These are phyloP conservation scores for Lotmaria passim DNA, from an alignment of 208 protist genomes.

Conservation along the genomic window DNA sequence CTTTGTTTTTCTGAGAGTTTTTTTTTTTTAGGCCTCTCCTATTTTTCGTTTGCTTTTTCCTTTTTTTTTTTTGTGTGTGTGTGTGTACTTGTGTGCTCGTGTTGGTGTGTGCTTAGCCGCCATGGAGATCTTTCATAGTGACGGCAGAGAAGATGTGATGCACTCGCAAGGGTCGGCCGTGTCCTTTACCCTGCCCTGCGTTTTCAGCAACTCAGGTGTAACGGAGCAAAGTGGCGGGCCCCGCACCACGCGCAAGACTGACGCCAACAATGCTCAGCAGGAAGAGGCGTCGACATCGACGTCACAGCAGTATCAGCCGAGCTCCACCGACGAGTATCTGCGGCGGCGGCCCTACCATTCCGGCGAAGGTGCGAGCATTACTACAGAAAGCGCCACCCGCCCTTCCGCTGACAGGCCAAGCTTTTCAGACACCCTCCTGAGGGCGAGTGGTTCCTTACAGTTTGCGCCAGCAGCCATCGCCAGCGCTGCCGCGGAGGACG, in stretches of 20 bases:
- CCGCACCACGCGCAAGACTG: not conserved
- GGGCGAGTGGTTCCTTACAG: too few species aligned
- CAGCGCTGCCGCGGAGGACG: too few species aligned
- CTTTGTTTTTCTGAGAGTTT: not conserved
- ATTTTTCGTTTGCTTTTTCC: not conserved
- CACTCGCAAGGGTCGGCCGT: not conserved
- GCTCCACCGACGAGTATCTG: not conserved
- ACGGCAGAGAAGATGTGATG: not conserved
- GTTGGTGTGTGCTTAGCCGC: not conserved
- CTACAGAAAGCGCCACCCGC: constrained; percentile 4
- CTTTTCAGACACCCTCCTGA: too few species aligned
- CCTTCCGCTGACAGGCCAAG: too few species aligned
- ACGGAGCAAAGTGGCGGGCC: not conserved
- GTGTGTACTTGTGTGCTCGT: not conserved
- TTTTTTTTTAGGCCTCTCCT: not conserved
- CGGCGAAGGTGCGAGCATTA: not conserved
- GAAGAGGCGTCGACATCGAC: not conserved
- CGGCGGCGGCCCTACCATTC: not conserved
- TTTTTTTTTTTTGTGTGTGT: constrained; percentile 19
- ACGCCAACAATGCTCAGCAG: not conserved
- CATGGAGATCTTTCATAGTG: not conserved
- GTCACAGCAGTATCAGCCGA: not conserved
- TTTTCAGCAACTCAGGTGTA: not conserved
- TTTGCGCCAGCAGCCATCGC: not conserved
- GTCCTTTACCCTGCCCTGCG: not conserved